Evolutionary conservation across 108 stramenopile genomes (phyloP).

Genomic region (Cyclotella kingstonii): DNA sequence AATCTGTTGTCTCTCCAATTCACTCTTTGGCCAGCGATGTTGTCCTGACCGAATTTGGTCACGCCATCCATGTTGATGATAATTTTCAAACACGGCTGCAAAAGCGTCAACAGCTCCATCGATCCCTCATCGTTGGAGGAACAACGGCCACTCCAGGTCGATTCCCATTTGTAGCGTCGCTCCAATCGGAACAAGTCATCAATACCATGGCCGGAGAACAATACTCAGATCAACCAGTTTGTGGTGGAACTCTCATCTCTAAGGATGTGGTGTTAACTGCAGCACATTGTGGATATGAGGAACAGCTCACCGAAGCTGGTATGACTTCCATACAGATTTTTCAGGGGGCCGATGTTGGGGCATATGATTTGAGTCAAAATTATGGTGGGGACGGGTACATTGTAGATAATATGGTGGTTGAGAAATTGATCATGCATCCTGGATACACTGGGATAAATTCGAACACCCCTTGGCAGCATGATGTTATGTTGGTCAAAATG

Average conservation of each 20-base stretch:
- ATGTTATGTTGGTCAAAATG: slow-evolving; percentile 46
- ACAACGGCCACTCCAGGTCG: slow-evolving; percentile 34
- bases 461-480: slow-evolving; percentile 19
- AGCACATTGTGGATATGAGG: slow-evolving; percentile 41
- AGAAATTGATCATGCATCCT: slow-evolving; percentile 32
- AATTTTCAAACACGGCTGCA: too few relatives aligned
- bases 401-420: slow-evolving; percentile 42
- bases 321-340: slow-evolving; percentile 17
- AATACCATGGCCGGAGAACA: slow-evolving; percentile 4
- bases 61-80: too few relatives aligned
- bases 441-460: slow-evolving; percentile 23
- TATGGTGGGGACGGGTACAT: slow-evolving; percentile 5
- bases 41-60: too few relatives aligned
- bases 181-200: slow-evolving; percentile 31
- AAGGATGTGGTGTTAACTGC: slow-evolving; percentile 41
- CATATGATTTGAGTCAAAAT: slow-evolving; percentile 23
- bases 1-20: too few relatives aligned
- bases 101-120: too few relatives aligned
- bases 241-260: slow-evolving; percentile 38
- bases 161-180: slow-evolving; percentile 59
- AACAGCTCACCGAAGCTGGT: background rate
- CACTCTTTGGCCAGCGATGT: too few relatives aligned
- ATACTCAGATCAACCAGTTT: slow-evolving; percentile 13
- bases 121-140: slow-evolving; percentile 57
- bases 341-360: slow-evolving; percentile 38